Evolutionary conservation across 106 monocot species (phyloP).

Genomic region (Allium fistulosum): DNA sequence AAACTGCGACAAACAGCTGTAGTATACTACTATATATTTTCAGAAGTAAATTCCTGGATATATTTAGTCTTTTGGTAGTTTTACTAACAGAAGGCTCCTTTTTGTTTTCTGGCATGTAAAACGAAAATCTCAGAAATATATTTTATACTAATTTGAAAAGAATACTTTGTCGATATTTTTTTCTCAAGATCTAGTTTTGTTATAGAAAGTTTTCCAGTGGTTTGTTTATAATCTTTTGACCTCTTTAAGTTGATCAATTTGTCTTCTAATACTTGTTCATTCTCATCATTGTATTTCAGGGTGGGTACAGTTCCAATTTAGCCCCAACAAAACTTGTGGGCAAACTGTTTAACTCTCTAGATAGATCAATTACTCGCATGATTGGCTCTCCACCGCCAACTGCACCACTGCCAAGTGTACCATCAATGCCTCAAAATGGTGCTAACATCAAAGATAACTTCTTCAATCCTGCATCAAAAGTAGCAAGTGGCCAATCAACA

Average conservation of each 20-base stretch:
- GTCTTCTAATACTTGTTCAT: conserved; percentile 1
- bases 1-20: not conserved
- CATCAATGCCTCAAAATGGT: conserved; percentile 44
- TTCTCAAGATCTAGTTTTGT: no score
- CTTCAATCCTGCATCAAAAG: conserved; percentile 23
- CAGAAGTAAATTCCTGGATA: no score
- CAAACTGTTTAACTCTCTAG: conserved; percentile 78
- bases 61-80: no score
- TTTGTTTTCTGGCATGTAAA: no score
- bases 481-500: conserved; percentile 63
- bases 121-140: no score
- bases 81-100: no score
- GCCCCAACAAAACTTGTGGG: conserved; percentile 85
- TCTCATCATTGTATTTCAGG: conserved; percentile 24
- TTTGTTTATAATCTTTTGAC: not conserved
- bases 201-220: no score
- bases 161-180: no score
- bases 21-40: no score
- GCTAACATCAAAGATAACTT: conserved; percentile 27
- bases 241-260: not conserved
- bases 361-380: conserved; percentile 80
- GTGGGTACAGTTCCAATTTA: conserved; percentile 76
- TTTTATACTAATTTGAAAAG: no score
- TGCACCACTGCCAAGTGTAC: conserved; percentile 10
- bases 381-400: conserved; percentile 64